phyloP scores from a whole-genome alignment of 1,284 basidiomycete genomes.

The Marasmius fiardii region DNA sequence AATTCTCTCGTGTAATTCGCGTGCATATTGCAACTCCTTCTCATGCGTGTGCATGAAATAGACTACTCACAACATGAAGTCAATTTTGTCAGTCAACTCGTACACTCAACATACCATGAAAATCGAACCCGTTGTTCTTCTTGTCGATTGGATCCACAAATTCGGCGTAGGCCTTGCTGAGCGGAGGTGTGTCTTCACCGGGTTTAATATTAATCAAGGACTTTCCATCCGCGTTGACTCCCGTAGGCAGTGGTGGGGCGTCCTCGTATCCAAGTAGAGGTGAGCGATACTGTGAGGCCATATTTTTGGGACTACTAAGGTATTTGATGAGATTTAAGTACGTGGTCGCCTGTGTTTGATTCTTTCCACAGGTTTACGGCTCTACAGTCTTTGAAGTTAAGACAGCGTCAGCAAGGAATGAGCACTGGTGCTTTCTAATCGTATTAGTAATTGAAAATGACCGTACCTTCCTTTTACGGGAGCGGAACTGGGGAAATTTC shows the following conservation, averaged over 20 bases:
- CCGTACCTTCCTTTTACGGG: no score
- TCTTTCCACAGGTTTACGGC: no score
- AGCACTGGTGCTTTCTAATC: no score
- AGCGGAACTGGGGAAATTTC: no score
- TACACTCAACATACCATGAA: conserved; percentile 47
- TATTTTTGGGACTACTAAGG: no score
- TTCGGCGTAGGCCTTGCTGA: conserved; percentile 45
- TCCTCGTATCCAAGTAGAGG: conserved; percentile 45
- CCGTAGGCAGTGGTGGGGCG: conserved; percentile 45
- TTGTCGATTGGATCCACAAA: conserved; percentile 53
- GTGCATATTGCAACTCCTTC: conserved; percentile 46
- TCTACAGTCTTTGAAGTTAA: no score
- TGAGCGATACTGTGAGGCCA: conserved; percentile 20
- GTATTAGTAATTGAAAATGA: no score
- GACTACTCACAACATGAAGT: conserved; percentile 35
- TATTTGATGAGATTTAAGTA: no score
- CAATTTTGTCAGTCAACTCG: no score
- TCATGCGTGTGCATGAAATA: conserved; percentile 58
- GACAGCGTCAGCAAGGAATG: no score
- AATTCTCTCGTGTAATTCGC: conserved; percentile 62
- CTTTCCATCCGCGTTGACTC: conserved; percentile 54
- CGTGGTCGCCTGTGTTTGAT: no score
- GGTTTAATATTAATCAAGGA: conserved; percentile 48
- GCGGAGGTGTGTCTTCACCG: conserved; percentile 23
- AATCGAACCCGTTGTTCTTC: conserved; percentile 62